Evolutionary conservation across 257 asterid species (phyloP), one percentile per base, ranked within the genome.

Genomic region (Coffea eugenioides): DNA sequence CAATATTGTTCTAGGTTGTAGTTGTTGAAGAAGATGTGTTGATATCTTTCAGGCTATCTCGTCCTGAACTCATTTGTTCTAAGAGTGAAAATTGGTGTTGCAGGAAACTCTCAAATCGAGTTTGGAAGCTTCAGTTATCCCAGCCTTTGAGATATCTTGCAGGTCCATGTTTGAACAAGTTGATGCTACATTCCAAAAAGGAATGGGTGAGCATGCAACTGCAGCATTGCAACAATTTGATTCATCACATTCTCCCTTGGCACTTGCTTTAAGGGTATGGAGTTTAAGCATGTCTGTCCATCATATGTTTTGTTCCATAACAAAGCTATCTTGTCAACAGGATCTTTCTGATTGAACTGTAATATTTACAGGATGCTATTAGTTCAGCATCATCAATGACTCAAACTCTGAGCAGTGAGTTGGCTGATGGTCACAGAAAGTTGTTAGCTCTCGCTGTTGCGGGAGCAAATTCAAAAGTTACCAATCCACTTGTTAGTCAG

Each of bases 81-180:
- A 57, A 79, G 52, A 21, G 62, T 45, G 74, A 39, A 54, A 61
- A 77, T 81, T 61, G 78, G 79, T 82, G 10, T 48, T 86, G 92
- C 95, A 96, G 99, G 99, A 96, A 79, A 81, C 92, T 5, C 81
- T 96, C 84, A 96, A 96, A 83, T 86, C 92, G 18, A 88, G 88
- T 87, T 83, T 96, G 88, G 99, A 96, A 87, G 87, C 86, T 78
- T 91, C 97, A 39, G 97, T 94, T 54, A 68, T 96, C 77, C 99
- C 99, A 78, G 97, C 97, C 34, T 94, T 96, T 70, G 97, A 96
- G 93, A 88, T 87, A 90, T 92, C 99, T 11, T 96, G 99, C 90
- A 84, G 92, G 84, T 83, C 95, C 71, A 89, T 96, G 97, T 92
- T 96, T 83, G 98, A 96, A 90, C 99, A 91, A 89, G 94, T 96